Percentiles rank a stretch among this genome's conserved stretches.
Evolutionary conservation across 2,329 filamentous ascomycete species (phyloP).

Genomic region (Neofusicoccum ribis): DNA sequence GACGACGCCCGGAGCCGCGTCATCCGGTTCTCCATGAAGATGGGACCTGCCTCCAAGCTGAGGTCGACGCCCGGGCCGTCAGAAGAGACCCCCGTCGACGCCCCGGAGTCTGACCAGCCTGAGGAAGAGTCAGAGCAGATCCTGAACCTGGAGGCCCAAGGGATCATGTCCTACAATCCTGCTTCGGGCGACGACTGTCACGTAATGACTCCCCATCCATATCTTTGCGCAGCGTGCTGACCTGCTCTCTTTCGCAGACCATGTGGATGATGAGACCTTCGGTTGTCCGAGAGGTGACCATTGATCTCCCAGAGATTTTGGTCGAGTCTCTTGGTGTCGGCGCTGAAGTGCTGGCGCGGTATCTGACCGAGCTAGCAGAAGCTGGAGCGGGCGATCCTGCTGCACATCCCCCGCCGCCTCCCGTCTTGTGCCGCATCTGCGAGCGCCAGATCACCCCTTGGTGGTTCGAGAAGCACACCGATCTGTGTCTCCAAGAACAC

Average conservation of each 20-base stretch:
- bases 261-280: slow-evolving; percentile 99
- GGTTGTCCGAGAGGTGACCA: slow-evolving; percentile 87
- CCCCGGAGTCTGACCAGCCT: slow-evolving; percentile 23
- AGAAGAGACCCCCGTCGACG: slow-evolving; percentile 32
- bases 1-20: slow-evolving; percentile 89
- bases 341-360: slow-evolving; percentile 90
- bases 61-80: slow-evolving; percentile 32
- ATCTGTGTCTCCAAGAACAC: slow-evolving; percentile 93
- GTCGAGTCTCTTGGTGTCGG: slow-evolving; percentile 93
- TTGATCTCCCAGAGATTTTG: slow-evolving; percentile 84
- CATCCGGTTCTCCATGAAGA: slow-evolving; percentile 42
- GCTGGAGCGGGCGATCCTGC: slow-evolving; percentile 72
- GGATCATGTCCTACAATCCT: slow-evolving; percentile 96
- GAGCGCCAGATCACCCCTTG: slow-evolving; percentile 95
- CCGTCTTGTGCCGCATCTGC: slow-evolving; percentile 93
- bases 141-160: slow-evolving; percentile 88
- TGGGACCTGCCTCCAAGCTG: slow-evolving; percentile 39
- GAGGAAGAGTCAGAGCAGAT: slow-evolving; percentile 47
- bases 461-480: slow-evolving; percentile 99
- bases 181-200: slow-evolving; percentile 85
- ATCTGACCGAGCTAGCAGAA: slow-evolving; percentile 87
- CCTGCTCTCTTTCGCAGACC: slow-evolving; percentile 59
- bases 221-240: slow-evolving; percentile 24
- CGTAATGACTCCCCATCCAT: slow-evolving; percentile 51
- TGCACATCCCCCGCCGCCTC: slow-evolving; percentile 75